Percentiles rank a stretch among this genome's conserved stretches.
phyloP scores from a whole-genome alignment of 2,329 filamentous ascomycete species.

The Diaporthe australafricana region DNA sequence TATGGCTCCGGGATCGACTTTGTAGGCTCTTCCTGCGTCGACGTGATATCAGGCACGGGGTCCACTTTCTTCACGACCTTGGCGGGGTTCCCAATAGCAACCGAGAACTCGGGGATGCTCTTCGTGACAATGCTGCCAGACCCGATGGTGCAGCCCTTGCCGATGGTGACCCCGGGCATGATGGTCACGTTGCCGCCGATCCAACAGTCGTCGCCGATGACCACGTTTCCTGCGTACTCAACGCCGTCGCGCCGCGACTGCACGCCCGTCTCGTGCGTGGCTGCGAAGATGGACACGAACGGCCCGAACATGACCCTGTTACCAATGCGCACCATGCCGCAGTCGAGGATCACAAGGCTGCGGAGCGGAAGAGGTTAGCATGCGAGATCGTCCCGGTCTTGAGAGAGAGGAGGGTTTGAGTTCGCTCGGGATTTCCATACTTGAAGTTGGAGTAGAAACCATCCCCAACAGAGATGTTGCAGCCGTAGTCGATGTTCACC shows the following conservation, averaged over 20 bases:
- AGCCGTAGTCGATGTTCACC: conserved; percentile 73
- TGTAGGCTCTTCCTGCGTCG: background rate
- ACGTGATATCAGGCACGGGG: conserved; percentile 47
- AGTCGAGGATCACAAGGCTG: conserved; percentile 75
- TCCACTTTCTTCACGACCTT: conserved; percentile 60
- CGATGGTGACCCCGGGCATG: conserved; percentile 64
- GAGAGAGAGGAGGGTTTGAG: too few species aligned
- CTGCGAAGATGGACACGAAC: conserved; percentile 77
- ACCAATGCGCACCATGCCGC: conserved; percentile 76
- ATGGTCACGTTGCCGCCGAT: conserved; percentile 63
- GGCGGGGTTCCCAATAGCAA: conserved; percentile 62
- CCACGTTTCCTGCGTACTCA: conserved; percentile 59
- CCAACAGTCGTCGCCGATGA: conserved; percentile 67
- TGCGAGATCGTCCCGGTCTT: conserved; percentile 52
- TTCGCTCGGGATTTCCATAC: conserved; percentile 40
- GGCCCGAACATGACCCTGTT: conserved; percentile 79
- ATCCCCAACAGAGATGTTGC: conserved; percentile 71
- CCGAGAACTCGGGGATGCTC: conserved; percentile 59
- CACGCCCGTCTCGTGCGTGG: conserved; percentile 76
- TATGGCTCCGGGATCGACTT: conserved; percentile 27
- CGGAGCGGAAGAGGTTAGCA: background rate
- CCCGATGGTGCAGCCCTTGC: conserved; percentile 62
- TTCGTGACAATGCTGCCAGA: conserved; percentile 63
- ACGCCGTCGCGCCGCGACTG: conserved; percentile 58
- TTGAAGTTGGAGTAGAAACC: conserved; percentile 75